Conservation (phyloP, 2,329 filamentous ascomycete species). For the Botrytis elliptica region DNA sequence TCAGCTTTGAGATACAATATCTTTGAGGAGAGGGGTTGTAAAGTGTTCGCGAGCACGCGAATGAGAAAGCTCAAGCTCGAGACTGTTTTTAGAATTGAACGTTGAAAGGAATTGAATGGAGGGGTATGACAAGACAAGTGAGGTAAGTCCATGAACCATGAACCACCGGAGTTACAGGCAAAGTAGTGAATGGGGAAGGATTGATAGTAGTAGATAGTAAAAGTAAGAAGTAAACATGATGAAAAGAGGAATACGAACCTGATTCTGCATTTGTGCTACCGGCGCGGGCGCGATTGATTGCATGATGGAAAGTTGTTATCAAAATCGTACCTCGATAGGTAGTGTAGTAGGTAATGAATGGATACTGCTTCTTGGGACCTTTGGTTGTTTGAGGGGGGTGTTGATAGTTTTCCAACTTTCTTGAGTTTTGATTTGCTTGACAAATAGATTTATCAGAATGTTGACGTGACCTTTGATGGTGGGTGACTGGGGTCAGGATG, state of each 20-base stretch:
- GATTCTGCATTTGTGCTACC: constrained; percentile 34
- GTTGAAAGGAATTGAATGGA: constrained; percentile 19
- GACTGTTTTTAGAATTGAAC: constrained; percentile 4
- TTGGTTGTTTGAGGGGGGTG: not conserved
- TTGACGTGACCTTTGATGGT: constrained; percentile 10
- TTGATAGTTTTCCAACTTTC: not conserved
- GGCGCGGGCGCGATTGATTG: constrained; percentile 39
- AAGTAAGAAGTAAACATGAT: not conserved
- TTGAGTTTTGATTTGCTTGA: constrained; percentile 17
- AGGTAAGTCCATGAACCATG: constrained; percentile 15
- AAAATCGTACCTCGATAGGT: not conserved
- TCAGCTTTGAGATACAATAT: constrained; percentile 29
- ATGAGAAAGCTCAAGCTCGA: constrained; percentile 6
- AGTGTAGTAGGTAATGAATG: not conserved
- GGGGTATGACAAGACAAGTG: constrained; percentile 18
- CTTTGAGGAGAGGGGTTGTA: not conserved
- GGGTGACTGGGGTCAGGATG: constrained; percentile 4
- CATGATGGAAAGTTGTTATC: constrained; percentile 25
- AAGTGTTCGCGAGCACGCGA: not conserved
- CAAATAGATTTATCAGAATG: constrained; percentile 18
- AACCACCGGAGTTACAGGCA: constrained; percentile 6
- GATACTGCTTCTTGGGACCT: not conserved
- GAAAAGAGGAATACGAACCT: constrained; percentile 30
- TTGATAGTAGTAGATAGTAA: not conserved
- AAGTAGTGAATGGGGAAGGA: constrained; percentile 13